phyloP scores from a whole-genome alignment of 805 yeast genomes.

The Pichia eremophila region DNA sequence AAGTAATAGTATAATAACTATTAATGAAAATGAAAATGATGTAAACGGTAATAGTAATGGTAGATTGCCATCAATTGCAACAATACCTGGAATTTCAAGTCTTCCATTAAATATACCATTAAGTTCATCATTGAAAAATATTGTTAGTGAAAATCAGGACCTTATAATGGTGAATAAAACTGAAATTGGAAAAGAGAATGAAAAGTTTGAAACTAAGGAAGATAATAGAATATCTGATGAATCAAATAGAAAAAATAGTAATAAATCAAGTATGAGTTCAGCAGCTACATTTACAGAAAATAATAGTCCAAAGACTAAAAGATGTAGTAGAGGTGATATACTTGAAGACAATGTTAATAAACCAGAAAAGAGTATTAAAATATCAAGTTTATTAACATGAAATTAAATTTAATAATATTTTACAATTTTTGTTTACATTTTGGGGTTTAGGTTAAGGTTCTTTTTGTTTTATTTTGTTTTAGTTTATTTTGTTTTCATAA shows the following conservation, averaged over 20 bases:
- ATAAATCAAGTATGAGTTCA: background rate
- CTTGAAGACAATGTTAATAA: no score
- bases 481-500: no score
- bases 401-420: no score
- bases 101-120: background rate
- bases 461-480: no score
- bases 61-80: background rate
- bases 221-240: background rate
- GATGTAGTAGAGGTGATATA: no score
- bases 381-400: no score
- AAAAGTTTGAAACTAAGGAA: background rate
- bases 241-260: background rate
- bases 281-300: background rate
- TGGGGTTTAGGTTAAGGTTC: no score
- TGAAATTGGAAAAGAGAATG: background rate
- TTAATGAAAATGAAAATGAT: background rate
- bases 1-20: conserved; percentile 3
- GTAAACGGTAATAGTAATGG: background rate
- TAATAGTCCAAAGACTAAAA: background rate
- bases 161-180: background rate
- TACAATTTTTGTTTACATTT: no score
- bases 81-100: background rate
- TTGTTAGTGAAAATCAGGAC: background rate
- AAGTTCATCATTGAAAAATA: conserved; percentile 1
- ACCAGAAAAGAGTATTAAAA: no score